Evolutionary conservation across 805 yeast species (phyloP), one percentile per base, ranked within the genome.

Genomic region (Candida glaebosa): DNA sequence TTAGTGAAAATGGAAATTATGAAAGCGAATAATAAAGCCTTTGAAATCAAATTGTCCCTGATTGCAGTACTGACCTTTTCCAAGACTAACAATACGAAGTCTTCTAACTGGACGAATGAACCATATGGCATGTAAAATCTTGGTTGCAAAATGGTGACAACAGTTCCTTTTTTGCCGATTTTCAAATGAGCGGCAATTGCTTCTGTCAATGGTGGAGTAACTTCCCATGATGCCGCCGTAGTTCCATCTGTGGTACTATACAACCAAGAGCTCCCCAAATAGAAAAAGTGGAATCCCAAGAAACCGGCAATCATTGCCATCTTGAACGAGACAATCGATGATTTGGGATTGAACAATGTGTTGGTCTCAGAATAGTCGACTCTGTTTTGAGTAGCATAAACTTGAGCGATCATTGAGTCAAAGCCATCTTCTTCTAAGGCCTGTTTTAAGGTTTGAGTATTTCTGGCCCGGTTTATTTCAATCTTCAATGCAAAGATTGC

Each of bases 341-440:
- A 46, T 30, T 50, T 50, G 35, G 51, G 45, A 5, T 56, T 43
- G 40, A 50, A 51, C 37, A 61, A 58, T 18, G 57, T 52, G 8
- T 49, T 46, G 5, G 58, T 49, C 12, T 51, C 52, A 31, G 52
- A 49, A 22, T 60, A 46, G 17, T 71, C 63, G 43, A 58, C 69
- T 32, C 56, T 56, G 25, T 67, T 54, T 34, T 57, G 64, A 14
- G 82, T 80, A 26, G 89, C 90, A 30, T 80, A 74, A 48, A 78
- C 81, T 8, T 61, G 60, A 6, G 96, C 96, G 25, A 85, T 84
- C 36, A 69, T 61, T 31, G 80, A 78, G 34, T 85, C 75, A 25
- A 91, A 78, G 18, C 99, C 98, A 56, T 91, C 99, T 60, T 91
- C 99, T 67, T 90, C 93, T 48, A 91, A 71, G 20, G 87, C 88